Evolutionary conservation across 495 filamentous ascomycete species (phyloP).

Genomic region (Trichoderma virens): DNA sequence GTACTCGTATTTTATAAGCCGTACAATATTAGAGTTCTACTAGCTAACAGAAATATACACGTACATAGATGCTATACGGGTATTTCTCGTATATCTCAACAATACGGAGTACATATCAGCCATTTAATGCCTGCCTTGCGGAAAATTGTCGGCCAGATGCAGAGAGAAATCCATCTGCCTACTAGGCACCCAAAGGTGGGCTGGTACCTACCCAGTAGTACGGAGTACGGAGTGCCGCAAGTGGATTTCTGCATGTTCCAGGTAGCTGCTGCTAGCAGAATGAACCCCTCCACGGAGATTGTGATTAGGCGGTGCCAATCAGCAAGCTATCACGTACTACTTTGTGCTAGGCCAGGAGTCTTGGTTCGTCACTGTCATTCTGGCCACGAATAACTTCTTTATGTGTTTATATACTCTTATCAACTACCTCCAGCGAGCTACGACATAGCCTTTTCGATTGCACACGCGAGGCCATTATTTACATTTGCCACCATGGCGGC

Average conservation of each 20-base stretch:
- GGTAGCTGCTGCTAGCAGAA: neutral
- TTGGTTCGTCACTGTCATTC: slow-evolving; percentile 3
- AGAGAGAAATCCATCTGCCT: too few relatives aligned
- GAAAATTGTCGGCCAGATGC: too few relatives aligned
- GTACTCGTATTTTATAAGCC: too few relatives aligned
- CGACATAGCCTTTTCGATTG: neutral
- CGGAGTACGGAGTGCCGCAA: neutral
- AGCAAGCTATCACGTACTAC: neutral
- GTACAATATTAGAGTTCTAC: too few relatives aligned
- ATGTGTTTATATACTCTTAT: slow-evolving; percentile 7
- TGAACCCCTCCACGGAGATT: neutral
- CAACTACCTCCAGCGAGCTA: neutral
- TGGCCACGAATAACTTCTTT: slow-evolving; percentile 2
- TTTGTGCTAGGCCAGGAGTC: neutral
- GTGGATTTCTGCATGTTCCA: neutral
- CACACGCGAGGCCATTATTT: neutral
- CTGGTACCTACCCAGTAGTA: too few relatives aligned
- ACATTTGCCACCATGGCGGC: slow-evolving; percentile 34
- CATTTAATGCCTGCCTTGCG: too few relatives aligned
- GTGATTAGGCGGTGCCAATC: neutral
- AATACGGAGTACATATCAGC: too few relatives aligned
- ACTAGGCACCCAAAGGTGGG: too few relatives aligned
- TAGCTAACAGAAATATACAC: too few relatives aligned
- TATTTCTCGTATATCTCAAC: too few relatives aligned
- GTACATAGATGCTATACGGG: too few relatives aligned